Conservation (phyloP, 306 rosid species). For the Gastrolobium villosum region DNA sequence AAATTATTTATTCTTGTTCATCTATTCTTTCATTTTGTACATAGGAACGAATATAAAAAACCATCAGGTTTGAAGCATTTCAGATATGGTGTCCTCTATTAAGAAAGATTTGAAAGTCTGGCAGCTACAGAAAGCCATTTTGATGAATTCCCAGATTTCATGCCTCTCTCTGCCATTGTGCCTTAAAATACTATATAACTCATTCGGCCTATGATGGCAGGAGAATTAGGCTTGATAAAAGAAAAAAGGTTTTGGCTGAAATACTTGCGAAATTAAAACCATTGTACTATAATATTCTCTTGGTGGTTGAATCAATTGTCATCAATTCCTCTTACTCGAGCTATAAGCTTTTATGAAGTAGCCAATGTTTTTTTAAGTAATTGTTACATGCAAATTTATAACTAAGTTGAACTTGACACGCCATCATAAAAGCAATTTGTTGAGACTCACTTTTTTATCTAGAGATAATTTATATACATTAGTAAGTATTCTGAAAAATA, state of each 20-base stretch:
- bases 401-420: not conserved
- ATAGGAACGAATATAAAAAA: constrained; percentile 58
- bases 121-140: constrained; percentile 47
- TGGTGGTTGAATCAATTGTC: not conserved
- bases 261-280: not conserved
- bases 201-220: constrained; percentile 22
- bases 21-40: constrained; percentile 64
- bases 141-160: constrained; percentile 34
- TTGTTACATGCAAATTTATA: not conserved
- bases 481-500: not conserved
- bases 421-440: not conserved
- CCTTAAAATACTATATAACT: constrained; percentile 1
- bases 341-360: too few relatives aligned
- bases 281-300: not conserved
- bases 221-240: not conserved
- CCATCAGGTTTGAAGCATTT: constrained; percentile 52
- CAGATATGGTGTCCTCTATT: constrained; percentile 41
- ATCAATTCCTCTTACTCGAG: too few relatives aligned
- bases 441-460: too few relatives aligned
- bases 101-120: constrained; percentile 51
- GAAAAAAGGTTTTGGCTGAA: not conserved
- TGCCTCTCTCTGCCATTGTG: not conserved
- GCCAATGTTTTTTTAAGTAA: not conserved
- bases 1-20: constrained; percentile 52
- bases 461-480: too few relatives aligned